These are phyloP conservation scores for Coemansia asiatica DNA, from an alignment of 192 early-diverging fungal genomes.

Conservation along the genomic window DNA sequence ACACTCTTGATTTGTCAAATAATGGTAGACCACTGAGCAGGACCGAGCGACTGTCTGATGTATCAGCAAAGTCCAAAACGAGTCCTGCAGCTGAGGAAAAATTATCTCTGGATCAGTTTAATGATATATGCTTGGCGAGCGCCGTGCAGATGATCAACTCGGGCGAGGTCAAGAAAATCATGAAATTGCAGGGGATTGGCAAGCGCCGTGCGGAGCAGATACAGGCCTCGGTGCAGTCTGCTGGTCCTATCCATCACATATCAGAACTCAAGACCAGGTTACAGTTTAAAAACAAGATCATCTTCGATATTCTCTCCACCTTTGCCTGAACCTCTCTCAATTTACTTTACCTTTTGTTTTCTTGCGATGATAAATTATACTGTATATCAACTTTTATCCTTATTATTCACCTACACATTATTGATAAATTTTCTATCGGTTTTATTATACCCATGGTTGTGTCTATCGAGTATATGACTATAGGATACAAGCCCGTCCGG, in stretches of 20 bases:
- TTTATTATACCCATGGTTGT: neutral
- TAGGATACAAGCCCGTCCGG: no score
- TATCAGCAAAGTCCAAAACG: slow-evolving; percentile 8
- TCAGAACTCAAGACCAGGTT: slow-evolving; percentile 40
- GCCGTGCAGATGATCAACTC: slow-evolving; percentile 61
- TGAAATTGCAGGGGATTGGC: slow-evolving; percentile 60
- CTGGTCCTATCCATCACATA: slow-evolving; percentile 46
- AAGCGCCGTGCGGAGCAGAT: slow-evolving; percentile 63
- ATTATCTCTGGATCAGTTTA: slow-evolving; percentile 31
- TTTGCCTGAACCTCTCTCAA: slow-evolving; percentile 23
- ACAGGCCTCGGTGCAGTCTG: slow-evolving; percentile 36
- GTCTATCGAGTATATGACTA: no score
- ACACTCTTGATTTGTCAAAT: neutral
- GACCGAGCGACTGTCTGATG: slow-evolving; percentile 12
- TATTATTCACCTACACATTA: no score
- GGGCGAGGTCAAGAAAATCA: slow-evolving; percentile 56
- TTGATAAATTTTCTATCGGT: neutral
- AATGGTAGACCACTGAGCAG: neutral
- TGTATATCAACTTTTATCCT: no score
- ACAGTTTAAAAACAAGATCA: slow-evolving; percentile 51
- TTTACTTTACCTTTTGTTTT: neutral
- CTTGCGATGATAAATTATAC: no score
- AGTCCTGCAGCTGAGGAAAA: slow-evolving; percentile 15
- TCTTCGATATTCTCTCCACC: slow-evolving; percentile 48
- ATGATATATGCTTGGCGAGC: slow-evolving; percentile 47